These are phyloP conservation scores for Breynia disticha DNA, from an alignment of 441 rosid genomes.

Conservation along the genomic window DNA sequence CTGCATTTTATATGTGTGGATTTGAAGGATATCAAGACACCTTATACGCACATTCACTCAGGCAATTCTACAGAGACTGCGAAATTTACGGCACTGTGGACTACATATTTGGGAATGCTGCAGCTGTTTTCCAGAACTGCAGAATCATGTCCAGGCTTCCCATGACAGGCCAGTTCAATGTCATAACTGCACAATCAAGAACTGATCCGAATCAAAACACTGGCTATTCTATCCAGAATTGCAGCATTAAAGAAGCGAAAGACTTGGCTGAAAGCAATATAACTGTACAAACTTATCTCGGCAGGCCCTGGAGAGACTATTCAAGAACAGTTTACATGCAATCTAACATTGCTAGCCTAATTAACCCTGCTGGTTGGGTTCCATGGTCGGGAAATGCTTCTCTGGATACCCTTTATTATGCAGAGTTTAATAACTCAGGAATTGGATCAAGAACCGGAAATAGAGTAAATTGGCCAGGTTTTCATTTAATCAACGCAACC, in stretches of 20 bases:
- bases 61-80: conserved; percentile 69
- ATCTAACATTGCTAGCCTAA: conserved; percentile 28
- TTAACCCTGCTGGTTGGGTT: conserved; percentile 55
- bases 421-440: conserved; percentile 48
- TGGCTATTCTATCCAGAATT: conserved; percentile 56
- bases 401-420: conserved; percentile 41
- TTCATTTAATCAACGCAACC: conserved; percentile 30
- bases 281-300: conserved; percentile 37
- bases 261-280: conserved; percentile 36
- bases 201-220: conserved; percentile 70
- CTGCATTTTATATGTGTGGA: conserved; percentile 60
- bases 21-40: conserved; percentile 82
- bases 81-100: conserved; percentile 71
- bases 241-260: conserved; percentile 40
- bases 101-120: conserved; percentile 78
- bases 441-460: conserved; percentile 31
- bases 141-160: conserved; percentile 51
- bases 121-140: conserved; percentile 61
- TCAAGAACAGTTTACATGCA: conserved; percentile 57
- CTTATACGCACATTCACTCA: conserved; percentile 45
- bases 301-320: conserved; percentile 68
- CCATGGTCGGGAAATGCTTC: conserved; percentile 48
- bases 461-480: conserved; percentile 54
- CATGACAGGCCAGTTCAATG: conserved; percentile 41
- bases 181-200: conserved; percentile 76